Base-by-base conservation (phyloP, 345 rosid species). In the Microthlaspi erraticum region DNA sequence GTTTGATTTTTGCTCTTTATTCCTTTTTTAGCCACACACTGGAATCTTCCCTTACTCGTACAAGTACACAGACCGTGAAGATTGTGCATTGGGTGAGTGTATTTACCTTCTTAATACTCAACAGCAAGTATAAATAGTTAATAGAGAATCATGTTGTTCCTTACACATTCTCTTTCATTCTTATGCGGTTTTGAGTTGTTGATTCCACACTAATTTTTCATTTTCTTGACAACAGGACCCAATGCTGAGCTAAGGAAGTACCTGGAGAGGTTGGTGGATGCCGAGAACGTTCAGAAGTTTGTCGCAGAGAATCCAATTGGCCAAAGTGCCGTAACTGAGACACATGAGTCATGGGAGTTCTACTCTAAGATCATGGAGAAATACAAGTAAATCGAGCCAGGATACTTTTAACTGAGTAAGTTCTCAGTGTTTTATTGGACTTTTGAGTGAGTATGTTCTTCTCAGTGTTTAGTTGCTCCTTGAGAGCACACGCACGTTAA, bases 51-150 rank as follows among this genome's bases (percentile, higher is more conserved):
- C 98, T 12, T 51, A 10, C 55, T 56, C 89, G 1, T 92, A 87
- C 63, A 3, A 18, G 36, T 70, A 82, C 80, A 77, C n/a, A 45
- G 54, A 84, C 63, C 1, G 10, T 1, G 8, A 33, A 38, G 97
- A 93, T 81, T 67, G 58, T 77, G 80, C 89, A 50, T 78, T 92
- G 78, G 91, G 98, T 92, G 64, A 85, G 93, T 69, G 93, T 69
- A 17, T 73, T 60, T 31, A 31, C 36, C 20, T 71, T 32, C 13
- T 46, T 41, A 43, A 39, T 37, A 12, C 10, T 56, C 36, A 26
- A 13, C 20, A 20, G 8, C 39, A 19, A 34, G 36, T 13, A 36
- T 5, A 61, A 19, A 59, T 5, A 14, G 18, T 33, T 62, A 19
- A 10, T 20, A 56, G 26, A 45, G 50, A 72, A 55, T 34, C 23